Evolutionary conservation across 768 basidiomycete genomes (phyloP).

Genomic region (Porpolomopsis calyptriformis): DNA sequence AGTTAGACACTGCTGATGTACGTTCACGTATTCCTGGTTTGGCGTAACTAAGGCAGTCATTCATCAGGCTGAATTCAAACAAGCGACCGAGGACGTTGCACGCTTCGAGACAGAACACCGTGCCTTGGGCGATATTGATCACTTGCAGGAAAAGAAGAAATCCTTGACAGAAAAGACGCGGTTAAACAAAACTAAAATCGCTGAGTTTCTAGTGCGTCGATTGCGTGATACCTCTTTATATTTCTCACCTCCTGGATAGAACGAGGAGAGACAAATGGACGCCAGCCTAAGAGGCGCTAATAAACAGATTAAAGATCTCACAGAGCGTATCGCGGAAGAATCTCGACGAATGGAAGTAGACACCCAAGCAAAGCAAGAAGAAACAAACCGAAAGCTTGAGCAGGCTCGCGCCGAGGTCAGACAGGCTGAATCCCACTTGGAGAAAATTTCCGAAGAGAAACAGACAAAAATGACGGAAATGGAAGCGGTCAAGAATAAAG

Average conservation of each 20-base stretch:
- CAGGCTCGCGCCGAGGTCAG: conserved; percentile 30
- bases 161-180: conserved; percentile 38
- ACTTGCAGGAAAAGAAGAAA: conserved; percentile 29
- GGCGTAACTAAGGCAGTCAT: neutral
- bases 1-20: conserved; percentile 26
- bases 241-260: conserved; percentile 22
- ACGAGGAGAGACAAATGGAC: conserved; percentile 42
- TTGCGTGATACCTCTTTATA: neutral
- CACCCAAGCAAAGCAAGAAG: conserved; percentile 54
- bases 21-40: conserved; percentile 4
- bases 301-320: conserved; percentile 27
- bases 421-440: conserved; percentile 26
- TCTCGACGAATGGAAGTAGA: conserved; percentile 41
- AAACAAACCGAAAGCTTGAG: conserved; percentile 41
- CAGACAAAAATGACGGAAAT: conserved; percentile 19
- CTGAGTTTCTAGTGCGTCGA: conserved; percentile 33
- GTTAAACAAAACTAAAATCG: conserved; percentile 34
- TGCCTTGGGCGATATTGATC: conserved; percentile 23
- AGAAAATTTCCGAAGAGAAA: conserved; percentile 24
- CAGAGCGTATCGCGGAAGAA: conserved; percentile 43
- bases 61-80: conserved; percentile 22
- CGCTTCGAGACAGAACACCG: conserved; percentile 21
- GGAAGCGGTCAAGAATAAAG: conserved; percentile 25
- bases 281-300: conserved; percentile 24
- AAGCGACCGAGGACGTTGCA: conserved; percentile 22